Conservation (phyloP, 345 rosid genomes). For the Citrus maxima region DNA sequence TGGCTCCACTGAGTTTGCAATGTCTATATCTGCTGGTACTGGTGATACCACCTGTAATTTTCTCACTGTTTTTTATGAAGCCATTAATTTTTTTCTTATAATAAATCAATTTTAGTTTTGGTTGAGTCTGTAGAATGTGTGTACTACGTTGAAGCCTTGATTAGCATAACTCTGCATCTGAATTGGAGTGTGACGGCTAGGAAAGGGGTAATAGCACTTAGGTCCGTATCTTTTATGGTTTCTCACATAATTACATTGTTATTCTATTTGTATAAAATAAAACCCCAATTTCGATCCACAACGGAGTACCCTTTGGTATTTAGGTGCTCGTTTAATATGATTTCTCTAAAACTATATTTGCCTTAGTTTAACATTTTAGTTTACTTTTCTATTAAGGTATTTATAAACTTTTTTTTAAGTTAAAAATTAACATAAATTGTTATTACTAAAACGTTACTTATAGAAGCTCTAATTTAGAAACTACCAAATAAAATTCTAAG, state of each 20-base stretch:
- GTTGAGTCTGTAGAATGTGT: neutral
- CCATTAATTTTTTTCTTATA: constrained; percentile 22
- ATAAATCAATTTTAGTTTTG: neutral
- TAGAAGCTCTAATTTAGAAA: no score
- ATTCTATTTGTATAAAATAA: neutral
- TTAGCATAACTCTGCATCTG: neutral
- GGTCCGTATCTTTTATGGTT: neutral
- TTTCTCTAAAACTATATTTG: no score
- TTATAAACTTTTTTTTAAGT: no score
- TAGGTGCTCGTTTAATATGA: no score
- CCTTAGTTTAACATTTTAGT: no score
- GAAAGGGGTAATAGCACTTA: neutral
- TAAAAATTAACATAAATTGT: no score
- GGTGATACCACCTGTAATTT: constrained; percentile 79
- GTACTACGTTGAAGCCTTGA: neutral
- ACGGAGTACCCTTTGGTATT: no score
- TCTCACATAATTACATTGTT: neutral
- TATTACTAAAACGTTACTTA: no score
- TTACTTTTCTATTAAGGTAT: no score
- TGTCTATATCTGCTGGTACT: constrained; percentile 92
- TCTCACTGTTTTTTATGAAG: constrained; percentile 46
- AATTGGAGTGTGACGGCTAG: neutral
- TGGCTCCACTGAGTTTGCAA: constrained; percentile 91
- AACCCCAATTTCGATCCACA: no score
- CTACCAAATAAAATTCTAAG: no score